Evolutionary conservation across 768 basidiomycete species (phyloP).

Genomic region (Trametes maxima): DNA sequence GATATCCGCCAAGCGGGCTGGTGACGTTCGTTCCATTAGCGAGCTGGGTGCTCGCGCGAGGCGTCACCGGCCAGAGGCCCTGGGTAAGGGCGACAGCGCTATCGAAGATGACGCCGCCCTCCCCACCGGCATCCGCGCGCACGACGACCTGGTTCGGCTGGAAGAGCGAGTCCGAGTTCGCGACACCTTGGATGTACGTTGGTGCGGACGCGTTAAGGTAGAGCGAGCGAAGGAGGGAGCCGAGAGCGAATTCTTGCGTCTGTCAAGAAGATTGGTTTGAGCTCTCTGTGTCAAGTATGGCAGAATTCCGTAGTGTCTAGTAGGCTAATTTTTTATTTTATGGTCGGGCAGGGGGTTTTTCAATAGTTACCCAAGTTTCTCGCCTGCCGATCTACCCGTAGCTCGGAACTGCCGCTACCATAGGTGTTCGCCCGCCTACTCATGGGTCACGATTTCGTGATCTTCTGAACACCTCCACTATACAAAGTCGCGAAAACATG

Average conservation of each 20-base stretch:
- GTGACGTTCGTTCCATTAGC: constrained; percentile 63
- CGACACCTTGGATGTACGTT: constrained; percentile 49
- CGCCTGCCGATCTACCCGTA: not conserved
- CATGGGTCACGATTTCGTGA: too few relatives aligned
- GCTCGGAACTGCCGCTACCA: not conserved
- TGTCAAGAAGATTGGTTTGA: constrained; percentile 26
- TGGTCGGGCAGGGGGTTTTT: too few relatives aligned
- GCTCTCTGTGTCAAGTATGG: not conserved
- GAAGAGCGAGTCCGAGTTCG: constrained; percentile 34
- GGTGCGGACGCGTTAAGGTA: constrained; percentile 59
- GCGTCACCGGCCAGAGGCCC: constrained; percentile 62
- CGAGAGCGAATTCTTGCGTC: constrained; percentile 62
- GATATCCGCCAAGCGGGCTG: constrained; percentile 69
- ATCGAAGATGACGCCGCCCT: constrained; percentile 66
- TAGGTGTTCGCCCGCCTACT: not conserved
- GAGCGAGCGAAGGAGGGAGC: constrained; percentile 48
- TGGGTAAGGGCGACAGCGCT: constrained; percentile 70
- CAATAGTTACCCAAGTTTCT: too few relatives aligned
- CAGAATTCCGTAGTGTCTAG: too few relatives aligned
- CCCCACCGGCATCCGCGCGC: constrained; percentile 70
- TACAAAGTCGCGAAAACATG: too few relatives aligned
- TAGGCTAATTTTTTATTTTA: too few relatives aligned
- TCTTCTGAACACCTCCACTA: too few relatives aligned
- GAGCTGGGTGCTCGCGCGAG: constrained; percentile 51
- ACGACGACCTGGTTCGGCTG: constrained; percentile 45